phyloP scores from a whole-genome alignment of 805 yeast species.

The Yamadazyma laniorum region DNA sequence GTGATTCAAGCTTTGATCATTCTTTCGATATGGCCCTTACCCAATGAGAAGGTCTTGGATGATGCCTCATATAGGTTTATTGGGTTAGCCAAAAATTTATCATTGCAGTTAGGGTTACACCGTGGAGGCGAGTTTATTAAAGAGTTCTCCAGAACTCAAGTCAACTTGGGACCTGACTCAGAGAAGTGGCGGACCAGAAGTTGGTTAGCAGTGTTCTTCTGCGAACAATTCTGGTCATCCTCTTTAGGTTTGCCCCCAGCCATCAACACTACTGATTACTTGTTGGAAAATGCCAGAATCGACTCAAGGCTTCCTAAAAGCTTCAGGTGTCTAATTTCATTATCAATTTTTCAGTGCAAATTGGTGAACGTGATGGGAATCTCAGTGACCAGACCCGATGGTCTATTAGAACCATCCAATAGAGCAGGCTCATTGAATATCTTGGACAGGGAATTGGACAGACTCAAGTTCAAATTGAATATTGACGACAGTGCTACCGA shows the following conservation, averaged over 20 bases:
- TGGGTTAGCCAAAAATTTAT: constrained; percentile 80
- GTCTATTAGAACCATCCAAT: constrained; percentile 77
- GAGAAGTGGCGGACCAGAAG: constrained; percentile 93
- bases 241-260: constrained; percentile 85
- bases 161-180: constrained; percentile 77
- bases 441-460: constrained; percentile 73
- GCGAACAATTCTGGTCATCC: constrained; percentile 90
- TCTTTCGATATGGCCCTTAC: constrained; percentile 88
- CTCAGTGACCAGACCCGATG: constrained; percentile 82
- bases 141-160: constrained; percentile 89
- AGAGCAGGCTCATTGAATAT: constrained; percentile 79
- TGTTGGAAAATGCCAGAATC: constrained; percentile 73
- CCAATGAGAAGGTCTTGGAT: constrained; percentile 87
- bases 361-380: constrained; percentile 84
- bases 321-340: constrained; percentile 67
- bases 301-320: constrained; percentile 65
- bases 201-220: constrained; percentile 84
- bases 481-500: constrained; percentile 68
- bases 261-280: constrained; percentile 71
- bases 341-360: constrained; percentile 81
- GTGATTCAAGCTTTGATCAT: constrained; percentile 86
- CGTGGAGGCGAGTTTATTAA: constrained; percentile 83
- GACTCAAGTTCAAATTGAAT: constrained; percentile 62
- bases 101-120: constrained; percentile 85
- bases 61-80: constrained; percentile 88